Base-by-base conservation (phyloP, 129 eudicot genomes). In the Flaveria trinervia region DNA sequence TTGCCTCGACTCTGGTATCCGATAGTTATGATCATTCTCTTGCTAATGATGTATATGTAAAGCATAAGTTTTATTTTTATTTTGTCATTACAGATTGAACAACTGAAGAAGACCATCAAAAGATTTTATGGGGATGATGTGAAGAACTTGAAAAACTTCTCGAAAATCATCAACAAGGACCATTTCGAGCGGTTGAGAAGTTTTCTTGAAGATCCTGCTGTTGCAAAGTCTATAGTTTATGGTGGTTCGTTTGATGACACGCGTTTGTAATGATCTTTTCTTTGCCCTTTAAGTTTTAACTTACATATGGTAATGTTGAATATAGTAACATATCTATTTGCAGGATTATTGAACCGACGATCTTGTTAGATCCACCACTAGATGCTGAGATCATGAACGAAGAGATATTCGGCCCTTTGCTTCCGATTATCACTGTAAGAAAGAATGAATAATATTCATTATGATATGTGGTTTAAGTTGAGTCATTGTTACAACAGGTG, bases 371-470 rank as follows among this genome's bases (percentile, higher is more conserved):
- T 84, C 98, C 98, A 41, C 97, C 98, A 15, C 84, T 91, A 11
- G 86, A 91, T 77, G 65, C 98, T 18, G 93, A 78, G 71, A 86
- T 94, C 79, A 94, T 91, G 98, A 83, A 77, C 12, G 98, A 94
- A 52, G 98, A 94, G 80, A 94, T 94, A 72, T 94, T 94, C 52
- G 98, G 98, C 72, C 97, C 97, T 18, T 83, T 94, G 86, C 92
- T 94, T 74, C 98, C 98, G 4, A 86, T 94, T 9, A 91, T 94
- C 56, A 94, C 98, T 2, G 97, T 94, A 84, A 86, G 78, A 75
- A 55, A 17, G 3, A 12, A 75, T 45, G 3, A 26, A 22, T 52
- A 30, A 11, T 25, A 25, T 33, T 8, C 5, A 72, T 14, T 60
- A 25, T 23, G 4, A 44, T 55, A 41, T 41, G 3, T 54, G 26